phyloP scores from a whole-genome alignment of 768 basidiomycete genomes.

The Calocybe cyanea region DNA sequence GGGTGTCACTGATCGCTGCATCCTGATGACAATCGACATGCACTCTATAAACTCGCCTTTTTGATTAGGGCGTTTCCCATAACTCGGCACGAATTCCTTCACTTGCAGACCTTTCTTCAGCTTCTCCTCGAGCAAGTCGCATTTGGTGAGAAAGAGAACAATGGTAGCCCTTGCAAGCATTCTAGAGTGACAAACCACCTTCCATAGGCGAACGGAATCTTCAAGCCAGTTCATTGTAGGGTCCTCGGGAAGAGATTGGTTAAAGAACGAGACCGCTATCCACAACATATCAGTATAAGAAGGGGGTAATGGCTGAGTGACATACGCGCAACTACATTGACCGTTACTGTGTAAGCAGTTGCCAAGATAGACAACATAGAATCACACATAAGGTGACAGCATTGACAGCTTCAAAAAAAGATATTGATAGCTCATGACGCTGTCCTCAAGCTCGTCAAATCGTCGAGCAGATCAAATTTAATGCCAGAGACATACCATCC shows the following conservation, averaged over 20 bases:
- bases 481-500: constrained; percentile 38
- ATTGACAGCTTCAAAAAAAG: constrained; percentile 69
- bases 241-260: constrained; percentile 52
- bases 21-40: constrained; percentile 23
- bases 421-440: constrained; percentile 71
- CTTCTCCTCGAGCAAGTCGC: constrained; percentile 55
- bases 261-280: constrained; percentile 40
- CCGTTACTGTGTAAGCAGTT: constrained; percentile 10
- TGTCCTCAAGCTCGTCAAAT: constrained; percentile 18
- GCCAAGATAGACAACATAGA: constrained; percentile 25
- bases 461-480: neutral
- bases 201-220: constrained; percentile 71
- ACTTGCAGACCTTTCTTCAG: constrained; percentile 40
- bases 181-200: constrained; percentile 52
- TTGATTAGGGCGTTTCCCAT: constrained; percentile 62
- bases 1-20: neutral
- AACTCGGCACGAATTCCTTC: constrained; percentile 54
- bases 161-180: constrained; percentile 59
- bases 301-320: constrained; percentile 16
- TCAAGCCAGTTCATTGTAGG: constrained; percentile 62
- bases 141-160: constrained; percentile 74
- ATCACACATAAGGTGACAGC: constrained; percentile 72
- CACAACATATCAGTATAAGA: neutral
- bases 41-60: constrained; percentile 49
- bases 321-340: constrained; percentile 47